Evolutionary conservation across 2,329 filamentous ascomycete species (phyloP).

Genomic region (Monosporascus sp.): DNA sequence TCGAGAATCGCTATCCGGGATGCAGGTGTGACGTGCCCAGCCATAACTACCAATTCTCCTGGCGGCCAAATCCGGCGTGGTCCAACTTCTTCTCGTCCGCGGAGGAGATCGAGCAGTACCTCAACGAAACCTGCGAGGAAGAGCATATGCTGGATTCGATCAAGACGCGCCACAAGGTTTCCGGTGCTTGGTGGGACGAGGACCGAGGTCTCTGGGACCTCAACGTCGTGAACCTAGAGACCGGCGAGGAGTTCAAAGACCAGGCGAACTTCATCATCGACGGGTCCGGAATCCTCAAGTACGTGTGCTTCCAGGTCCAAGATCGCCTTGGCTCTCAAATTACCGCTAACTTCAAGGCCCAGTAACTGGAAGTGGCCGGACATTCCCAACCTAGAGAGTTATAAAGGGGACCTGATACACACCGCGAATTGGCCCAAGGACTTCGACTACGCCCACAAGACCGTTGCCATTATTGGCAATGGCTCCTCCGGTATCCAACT

Average conservation of each 20-base stretch:
- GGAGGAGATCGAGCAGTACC: conserved; percentile 50
- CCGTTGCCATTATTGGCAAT: conserved; percentile 51
- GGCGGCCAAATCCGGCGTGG: conserved; percentile 55
- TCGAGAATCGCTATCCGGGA: conserved; percentile 53
- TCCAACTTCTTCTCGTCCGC: conserved; percentile 50
- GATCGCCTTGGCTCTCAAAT: background rate
- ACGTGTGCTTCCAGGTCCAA: conserved; percentile 17
- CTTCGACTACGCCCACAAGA: conserved; percentile 44
- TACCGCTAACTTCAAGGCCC: conserved; percentile 7
- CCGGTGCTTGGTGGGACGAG: conserved; percentile 40
- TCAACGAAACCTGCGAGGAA: conserved; percentile 42
- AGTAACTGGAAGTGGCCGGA: conserved; percentile 50
- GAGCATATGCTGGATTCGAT: conserved; percentile 39
- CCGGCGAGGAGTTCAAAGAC: conserved; percentile 35
- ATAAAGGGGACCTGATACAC: conserved; percentile 45
- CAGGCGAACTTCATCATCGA: conserved; percentile 43
- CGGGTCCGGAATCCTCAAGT: conserved; percentile 49
- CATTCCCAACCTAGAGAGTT: conserved; percentile 39
- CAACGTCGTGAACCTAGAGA: conserved; percentile 32
- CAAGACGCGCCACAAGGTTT: conserved; percentile 37
- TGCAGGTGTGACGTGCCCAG: conserved; percentile 52
- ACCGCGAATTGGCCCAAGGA: conserved; percentile 47
- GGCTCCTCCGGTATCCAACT: conserved; percentile 51
- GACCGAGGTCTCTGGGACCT: conserved; percentile 36
- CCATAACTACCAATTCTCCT: conserved; percentile 60